Percentiles rank a stretch among this genome's conserved stretches.
These are phyloP conservation scores for Ophiostoma piceae DNA, from an alignment of 2,329 filamentous ascomycete genomes.

Conservation along the genomic window DNA sequence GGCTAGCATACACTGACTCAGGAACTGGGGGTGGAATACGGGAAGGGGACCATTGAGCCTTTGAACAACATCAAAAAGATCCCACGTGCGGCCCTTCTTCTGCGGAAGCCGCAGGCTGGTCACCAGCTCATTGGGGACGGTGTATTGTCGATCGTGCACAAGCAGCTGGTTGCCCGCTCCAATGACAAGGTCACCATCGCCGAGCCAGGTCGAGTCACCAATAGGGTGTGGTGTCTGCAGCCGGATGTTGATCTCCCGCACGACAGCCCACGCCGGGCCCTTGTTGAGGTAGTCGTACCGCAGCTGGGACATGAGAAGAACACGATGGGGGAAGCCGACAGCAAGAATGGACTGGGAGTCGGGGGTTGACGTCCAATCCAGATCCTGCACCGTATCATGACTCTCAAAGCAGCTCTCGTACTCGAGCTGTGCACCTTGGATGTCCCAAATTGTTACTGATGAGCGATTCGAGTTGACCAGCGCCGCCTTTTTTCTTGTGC, in stretches of 20 bases:
- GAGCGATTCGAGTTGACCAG: conserved; percentile 69
- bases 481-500: conserved; percentile 79
- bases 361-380: conserved; percentile 91
- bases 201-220: conserved; percentile 87
- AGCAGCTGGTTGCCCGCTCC: conserved; percentile 90
- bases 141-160: conserved; percentile 71
- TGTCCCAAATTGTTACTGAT: conserved; percentile 85
- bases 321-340: conserved; percentile 84
- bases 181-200: conserved; percentile 77
- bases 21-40: conserved; percentile 85
- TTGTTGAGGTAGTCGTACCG: conserved; percentile 88
- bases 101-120: conserved; percentile 47
- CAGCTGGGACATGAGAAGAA: conserved; percentile 77
- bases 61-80: conserved; percentile 77
- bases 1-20: conserved; percentile 78
- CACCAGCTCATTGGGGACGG: conserved; percentile 56
- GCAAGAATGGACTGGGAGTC: conserved; percentile 84
- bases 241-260: conserved; percentile 74
- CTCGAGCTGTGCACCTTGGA: conserved; percentile 73
- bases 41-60: conserved; percentile 82
- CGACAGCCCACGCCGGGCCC: conserved; percentile 80
- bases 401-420: conserved; percentile 69
- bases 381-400: conserved; percentile 71
- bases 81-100: conserved; percentile 49
- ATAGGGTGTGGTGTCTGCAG: conserved; percentile 84